Conservation (phyloP, 106 monocot genomes). For the Agapanthus africanus region DNA sequence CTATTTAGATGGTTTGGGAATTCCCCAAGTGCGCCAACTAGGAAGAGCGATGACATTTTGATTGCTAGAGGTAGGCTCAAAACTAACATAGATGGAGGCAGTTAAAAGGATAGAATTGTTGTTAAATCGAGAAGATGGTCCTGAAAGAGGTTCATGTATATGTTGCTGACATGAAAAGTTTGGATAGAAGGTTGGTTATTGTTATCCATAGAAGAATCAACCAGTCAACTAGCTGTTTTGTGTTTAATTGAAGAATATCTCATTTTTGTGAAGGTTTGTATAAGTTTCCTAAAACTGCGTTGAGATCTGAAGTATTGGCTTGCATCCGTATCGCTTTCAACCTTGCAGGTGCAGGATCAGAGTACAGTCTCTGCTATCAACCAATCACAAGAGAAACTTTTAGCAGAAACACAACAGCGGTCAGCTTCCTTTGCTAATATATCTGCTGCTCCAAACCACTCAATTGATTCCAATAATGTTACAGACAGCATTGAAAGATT, state of each 20-base stretch:
- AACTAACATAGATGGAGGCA: no score
- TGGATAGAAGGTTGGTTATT: no score
- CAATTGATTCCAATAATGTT: constrained; percentile 14
- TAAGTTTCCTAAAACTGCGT: neutral
- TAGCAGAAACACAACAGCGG: constrained; percentile 15
- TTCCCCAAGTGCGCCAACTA: no score
- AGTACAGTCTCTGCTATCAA: constrained; percentile 11
- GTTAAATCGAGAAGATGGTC: no score
- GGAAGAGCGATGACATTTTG: no score
- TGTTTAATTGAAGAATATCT: neutral
- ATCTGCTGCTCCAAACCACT: constrained; percentile 17
- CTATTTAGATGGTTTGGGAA: no score
- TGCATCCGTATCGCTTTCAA: neutral
- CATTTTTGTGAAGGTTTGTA: no score
- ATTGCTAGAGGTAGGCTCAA: no score
- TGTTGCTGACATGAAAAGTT: no score
- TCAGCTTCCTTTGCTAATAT: constrained; percentile 5
- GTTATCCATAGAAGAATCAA: no score
- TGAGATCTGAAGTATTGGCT: neutral
- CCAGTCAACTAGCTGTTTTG: neutral
- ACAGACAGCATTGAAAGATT: constrained; percentile 22
- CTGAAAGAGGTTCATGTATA: no score
- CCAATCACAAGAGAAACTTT: constrained; percentile 15
- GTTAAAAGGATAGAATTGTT: no score
- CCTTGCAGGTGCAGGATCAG: constrained; percentile 23